Percentiles rank a stretch among this genome's conserved stretches.
These are phyloP conservation scores for Rhododendron henanense DNA, from an alignment of 148 eudicot species.

Conservation along the genomic window DNA sequence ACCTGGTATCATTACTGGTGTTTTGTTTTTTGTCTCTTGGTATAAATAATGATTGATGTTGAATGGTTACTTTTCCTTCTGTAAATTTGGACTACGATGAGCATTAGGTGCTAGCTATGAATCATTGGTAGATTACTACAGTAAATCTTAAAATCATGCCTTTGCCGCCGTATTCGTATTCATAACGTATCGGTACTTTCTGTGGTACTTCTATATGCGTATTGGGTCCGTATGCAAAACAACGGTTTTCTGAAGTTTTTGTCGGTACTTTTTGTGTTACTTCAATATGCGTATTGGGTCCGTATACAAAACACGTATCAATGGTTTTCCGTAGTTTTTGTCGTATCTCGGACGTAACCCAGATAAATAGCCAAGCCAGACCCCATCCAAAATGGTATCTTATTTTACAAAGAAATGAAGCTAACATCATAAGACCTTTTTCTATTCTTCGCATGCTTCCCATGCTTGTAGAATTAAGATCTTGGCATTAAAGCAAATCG, in stretches of 20 bases:
- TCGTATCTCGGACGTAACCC: not conserved
- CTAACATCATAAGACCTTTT: not conserved
- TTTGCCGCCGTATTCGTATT: not conserved
- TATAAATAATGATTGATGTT: not conserved
- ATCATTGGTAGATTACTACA: not conserved
- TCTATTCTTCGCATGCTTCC: not conserved
- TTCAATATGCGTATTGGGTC: not conserved
- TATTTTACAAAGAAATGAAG: not conserved
- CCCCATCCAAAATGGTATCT: not conserved
- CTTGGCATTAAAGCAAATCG: not conserved
- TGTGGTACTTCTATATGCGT: not conserved
- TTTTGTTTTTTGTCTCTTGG: not conserved
- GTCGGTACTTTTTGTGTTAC: not conserved
- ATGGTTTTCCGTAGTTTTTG: too few species aligned
- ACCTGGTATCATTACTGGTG: not conserved
- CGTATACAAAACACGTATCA: not conserved
- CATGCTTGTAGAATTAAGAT: not conserved
- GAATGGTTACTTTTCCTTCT: not conserved
- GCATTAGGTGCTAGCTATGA: not conserved
- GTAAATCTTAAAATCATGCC: not conserved
- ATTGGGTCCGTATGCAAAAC: not conserved
- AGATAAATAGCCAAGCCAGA: not conserved
- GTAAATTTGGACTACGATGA: not conserved
- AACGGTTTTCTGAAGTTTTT: too few species aligned
- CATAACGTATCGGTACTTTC: not conserved